A percentile compares a stretch with the other conserved stretches of the same genome.
Evolutionary conservation across 2,329 filamentous ascomycete genomes (phyloP).

Genomic region (Claviceps spartinae): DNA sequence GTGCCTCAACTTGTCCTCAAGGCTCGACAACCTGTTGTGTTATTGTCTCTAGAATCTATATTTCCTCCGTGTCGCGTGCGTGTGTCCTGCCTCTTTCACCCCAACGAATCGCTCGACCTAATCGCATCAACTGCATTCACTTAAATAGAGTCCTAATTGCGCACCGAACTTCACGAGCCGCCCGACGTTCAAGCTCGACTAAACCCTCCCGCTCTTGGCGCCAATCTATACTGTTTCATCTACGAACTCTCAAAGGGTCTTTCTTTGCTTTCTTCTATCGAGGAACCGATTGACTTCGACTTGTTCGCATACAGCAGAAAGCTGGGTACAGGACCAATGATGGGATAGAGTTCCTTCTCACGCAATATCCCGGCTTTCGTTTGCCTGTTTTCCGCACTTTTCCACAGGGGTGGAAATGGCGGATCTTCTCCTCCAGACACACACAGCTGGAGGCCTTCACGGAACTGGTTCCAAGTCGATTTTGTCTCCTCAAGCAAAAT

Average conservation of each 20-base stretch:
- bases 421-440: slow-evolving; percentile 3
- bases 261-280: neutral
- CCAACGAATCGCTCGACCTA: neutral
- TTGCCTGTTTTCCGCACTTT: neutral
- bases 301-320: neutral
- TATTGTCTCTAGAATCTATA: neutral
- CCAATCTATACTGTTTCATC: neutral
- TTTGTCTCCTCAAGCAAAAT: neutral
- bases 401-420: slow-evolving; percentile 1
- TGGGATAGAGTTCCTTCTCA: neutral
- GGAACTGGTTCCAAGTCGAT: neutral
- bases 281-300: neutral
- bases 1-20: too few relatives aligned
- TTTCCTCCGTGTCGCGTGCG: neutral
- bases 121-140: neutral
- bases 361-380: neutral
- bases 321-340: neutral
- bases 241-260: too few relatives aligned
- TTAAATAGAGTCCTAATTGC: neutral
- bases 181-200: neutral
- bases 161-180: neutral
- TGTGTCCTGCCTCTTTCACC: neutral
- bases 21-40: too few relatives aligned
- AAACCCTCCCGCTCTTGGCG: neutral
- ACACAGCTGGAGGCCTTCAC: slow-evolving; percentile 1